These are phyloP conservation scores for Termitomyces eurrhizus DNA, from an alignment of 768 basidiomycete genomes.

Conservation along the genomic window DNA sequence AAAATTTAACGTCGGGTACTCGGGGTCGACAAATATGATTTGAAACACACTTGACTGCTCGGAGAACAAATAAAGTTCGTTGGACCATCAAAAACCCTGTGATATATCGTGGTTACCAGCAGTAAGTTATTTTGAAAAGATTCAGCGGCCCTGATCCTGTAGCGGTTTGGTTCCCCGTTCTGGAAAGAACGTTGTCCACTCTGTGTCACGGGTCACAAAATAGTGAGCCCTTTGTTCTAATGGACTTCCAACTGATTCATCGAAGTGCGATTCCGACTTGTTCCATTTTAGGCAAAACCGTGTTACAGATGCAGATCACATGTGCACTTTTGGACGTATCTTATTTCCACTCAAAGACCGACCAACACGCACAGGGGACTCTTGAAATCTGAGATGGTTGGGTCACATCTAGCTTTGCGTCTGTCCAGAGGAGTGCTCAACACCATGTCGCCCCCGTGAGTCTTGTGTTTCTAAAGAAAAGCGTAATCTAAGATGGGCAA, in stretches of 20 bases:
- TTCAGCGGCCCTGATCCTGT: not conserved
- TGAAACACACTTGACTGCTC: not conserved
- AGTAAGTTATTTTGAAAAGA: not conserved
- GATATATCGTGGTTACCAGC: not conserved
- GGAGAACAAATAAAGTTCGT: not conserved
- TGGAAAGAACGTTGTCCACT: too few relatives aligned
- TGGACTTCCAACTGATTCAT: too few relatives aligned
- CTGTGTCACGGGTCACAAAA: too few relatives aligned
- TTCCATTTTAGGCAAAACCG: too few relatives aligned
- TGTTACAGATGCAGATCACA: too few relatives aligned
- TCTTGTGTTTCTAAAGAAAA: not conserved
- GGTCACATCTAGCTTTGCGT: slow-evolving; percentile 24
- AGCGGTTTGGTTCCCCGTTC: too few relatives aligned
- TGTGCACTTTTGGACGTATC: too few relatives aligned
- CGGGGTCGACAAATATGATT: not conserved
- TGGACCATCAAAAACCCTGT: not conserved
- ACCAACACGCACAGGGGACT: not conserved
- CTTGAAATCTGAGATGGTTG: slow-evolving; percentile 5
- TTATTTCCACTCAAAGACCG: not conserved
- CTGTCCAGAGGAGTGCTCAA: slow-evolving; percentile 37
- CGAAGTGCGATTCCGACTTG: too few relatives aligned
- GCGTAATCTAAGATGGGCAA: slow-evolving; percentile 17
- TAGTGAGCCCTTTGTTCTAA: too few relatives aligned
- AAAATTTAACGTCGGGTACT: not conserved
- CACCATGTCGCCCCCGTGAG: slow-evolving; percentile 47